These are phyloP conservation scores for Pseudozyma tsukubaensis DNA, from an alignment of 1,284 basidiomycete species.

Conservation along the genomic window DNA sequence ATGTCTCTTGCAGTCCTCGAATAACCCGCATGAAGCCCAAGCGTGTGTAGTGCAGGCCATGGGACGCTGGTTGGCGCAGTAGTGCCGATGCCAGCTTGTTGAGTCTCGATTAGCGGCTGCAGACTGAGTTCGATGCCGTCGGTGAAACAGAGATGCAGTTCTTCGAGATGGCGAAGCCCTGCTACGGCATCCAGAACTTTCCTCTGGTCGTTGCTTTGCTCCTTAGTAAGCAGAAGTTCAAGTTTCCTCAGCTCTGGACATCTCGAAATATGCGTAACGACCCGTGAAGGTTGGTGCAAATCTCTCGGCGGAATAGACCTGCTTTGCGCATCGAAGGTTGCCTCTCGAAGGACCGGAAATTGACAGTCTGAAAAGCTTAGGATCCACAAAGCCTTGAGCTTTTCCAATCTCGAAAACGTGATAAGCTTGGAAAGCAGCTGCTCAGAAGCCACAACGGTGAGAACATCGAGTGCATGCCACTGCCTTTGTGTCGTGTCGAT, in stretches of 20 bases:
- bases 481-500: background rate
- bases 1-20: background rate
- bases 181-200: background rate
- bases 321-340: background rate
- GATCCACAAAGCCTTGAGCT: conserved; percentile 7
- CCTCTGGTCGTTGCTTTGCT: background rate
- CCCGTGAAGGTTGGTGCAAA: background rate
- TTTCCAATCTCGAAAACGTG: conserved; percentile 1
- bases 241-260: conserved; percentile 3
- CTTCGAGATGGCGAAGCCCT: conserved; percentile 5
- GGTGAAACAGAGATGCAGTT: conserved; percentile 1
- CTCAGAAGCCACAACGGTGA: no score
- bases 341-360: conserved; percentile 7
- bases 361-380: background rate
- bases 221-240: conserved; percentile 4
- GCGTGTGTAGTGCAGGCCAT: conserved; percentile 2
- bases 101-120: background rate
- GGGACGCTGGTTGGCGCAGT: background rate
- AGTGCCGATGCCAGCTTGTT: background rate
- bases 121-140: background rate
- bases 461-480: no score
- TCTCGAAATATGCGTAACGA: background rate
- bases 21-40: background rate
- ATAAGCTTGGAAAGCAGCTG: background rate
- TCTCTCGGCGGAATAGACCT: no score